Conservation (phyloP, 345 rosid genomes). For the Populus simonii region DNA sequence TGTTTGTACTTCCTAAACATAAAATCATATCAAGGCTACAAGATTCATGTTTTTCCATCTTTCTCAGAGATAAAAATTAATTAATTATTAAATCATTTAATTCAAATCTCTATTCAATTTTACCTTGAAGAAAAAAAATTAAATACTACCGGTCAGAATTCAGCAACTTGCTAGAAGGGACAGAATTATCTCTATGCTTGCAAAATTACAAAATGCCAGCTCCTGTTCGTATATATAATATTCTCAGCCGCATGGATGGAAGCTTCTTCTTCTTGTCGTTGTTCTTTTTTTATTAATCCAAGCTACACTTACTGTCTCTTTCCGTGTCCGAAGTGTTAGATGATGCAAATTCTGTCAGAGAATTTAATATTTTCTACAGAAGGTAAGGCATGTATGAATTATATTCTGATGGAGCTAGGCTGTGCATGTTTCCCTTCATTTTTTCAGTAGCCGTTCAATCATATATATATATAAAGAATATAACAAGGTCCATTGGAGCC, state of each 20-base stretch:
- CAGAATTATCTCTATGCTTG: neutral
- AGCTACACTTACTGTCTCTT: neutral
- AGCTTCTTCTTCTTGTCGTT: neutral
- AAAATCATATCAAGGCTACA: too few relatives aligned
- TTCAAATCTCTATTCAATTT: neutral
- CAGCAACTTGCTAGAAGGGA: neutral
- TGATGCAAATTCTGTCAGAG: neutral
- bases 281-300: neutral
- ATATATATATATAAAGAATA: neutral
- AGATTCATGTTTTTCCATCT: too few relatives aligned
- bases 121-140: too few relatives aligned
- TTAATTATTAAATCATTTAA: neutral
- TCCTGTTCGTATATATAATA: too few relatives aligned
- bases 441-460: neutral
- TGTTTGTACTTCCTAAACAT: neutral
- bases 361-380: neutral
- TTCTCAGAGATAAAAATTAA: neutral
- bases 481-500: neutral
- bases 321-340: neutral
- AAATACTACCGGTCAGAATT: too few relatives aligned
- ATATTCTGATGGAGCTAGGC: constrained; percentile 3
- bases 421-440: neutral
- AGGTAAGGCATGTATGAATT: neutral
- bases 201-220: neutral
- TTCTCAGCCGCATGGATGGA: neutral